Evolutionary conservation across 148 eudicot genomes (phyloP), one percentile per base, ranked within the genome.

Genomic region (Rhododendron griersonianum): DNA sequence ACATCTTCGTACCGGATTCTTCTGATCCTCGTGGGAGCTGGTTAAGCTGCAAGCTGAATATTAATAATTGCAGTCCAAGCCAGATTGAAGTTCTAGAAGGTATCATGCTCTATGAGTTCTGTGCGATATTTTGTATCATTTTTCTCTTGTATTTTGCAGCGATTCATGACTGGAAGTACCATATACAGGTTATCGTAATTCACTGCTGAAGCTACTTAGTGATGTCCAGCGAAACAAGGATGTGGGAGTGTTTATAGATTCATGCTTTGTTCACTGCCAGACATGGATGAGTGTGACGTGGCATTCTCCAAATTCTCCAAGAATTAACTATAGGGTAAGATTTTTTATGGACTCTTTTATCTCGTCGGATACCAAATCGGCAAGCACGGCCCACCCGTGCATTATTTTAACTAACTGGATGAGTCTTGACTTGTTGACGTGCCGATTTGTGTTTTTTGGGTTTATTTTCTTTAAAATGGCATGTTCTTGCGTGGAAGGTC

Each of bases 301-400:
- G 99, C 98, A 96, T 89, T 94, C 96, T 83, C 91, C 94, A n/a
- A 90, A 84, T 89, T 95, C 99, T 88, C 96, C 99, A 77, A 94
- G 91, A 92, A 87, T 96, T 45, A 87, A 92, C 84, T 89, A 89
- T 81, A 93, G 90, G 93, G 99, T 94, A 85, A 57, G 69, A 55
- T 48, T 80, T 80, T n/a, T 57, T 47, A 53, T 53, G 5, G 18
- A 81, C 65, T 81, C 82, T 75, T 55, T 75, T 6, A 55, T 33
- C 83, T 14, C 1, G 19, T 35, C 11, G 13, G 21, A 55, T 80
- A 14, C 37, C 47, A 55, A 65, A 65, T 18, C 21, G 1, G 19
- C 61, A 55, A 16, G 61, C 61, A 18, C 5, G 23, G 21, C 23
- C 7, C 2, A 18, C 61, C 61, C 61, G 21, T 55, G 61, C 61